phyloP scores from a whole-genome alignment of 1,284 basidiomycete species.

The Porodaedalea pini region DNA sequence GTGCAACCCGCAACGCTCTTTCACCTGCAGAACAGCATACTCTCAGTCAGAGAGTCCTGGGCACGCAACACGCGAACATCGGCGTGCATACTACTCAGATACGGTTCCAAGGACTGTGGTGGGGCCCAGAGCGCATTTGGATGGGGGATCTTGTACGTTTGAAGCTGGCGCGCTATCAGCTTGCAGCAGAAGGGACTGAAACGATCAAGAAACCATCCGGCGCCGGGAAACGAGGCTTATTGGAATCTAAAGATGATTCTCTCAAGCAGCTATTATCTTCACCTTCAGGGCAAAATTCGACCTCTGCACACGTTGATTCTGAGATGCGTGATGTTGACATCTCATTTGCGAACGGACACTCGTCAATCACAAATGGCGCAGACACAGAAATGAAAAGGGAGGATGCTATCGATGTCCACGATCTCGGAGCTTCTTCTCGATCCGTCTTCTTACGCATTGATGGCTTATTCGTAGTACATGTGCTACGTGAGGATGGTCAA shows the following conservation, averaged over 20 bases:
- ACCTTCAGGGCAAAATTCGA: constrained; percentile 30
- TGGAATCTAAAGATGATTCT: neutral
- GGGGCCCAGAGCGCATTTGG: constrained; percentile 89
- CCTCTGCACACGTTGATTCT: constrained; percentile 34
- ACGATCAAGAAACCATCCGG: constrained; percentile 58
- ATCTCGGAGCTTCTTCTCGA: constrained; percentile 53
- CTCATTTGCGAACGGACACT: constrained; percentile 1
- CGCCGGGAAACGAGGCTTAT: constrained; percentile 28
- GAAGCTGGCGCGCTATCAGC: constrained; percentile 58
- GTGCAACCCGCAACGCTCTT: constrained; percentile 25
- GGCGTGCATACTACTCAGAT: constrained; percentile 37
- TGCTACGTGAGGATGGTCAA: constrained; percentile 37
- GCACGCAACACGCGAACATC: constrained; percentile 21
- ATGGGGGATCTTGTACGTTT: constrained; percentile 79
- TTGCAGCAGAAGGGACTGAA: constrained; percentile 59
- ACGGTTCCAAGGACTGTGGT: constrained; percentile 80
- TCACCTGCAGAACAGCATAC: constrained; percentile 10
- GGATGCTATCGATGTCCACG: constrained; percentile 27
- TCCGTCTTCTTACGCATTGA: constrained; percentile 68
- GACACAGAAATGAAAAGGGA: neutral
- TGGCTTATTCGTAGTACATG: constrained; percentile 56
- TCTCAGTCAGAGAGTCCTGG: constrained; percentile 7
- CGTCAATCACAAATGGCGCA: neutral
- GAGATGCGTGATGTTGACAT: constrained; percentile 26
- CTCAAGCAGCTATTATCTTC: neutral